Conservation (phyloP, 1,284 basidiomycete genomes). For the Apiotrichum laibachii region DNA sequence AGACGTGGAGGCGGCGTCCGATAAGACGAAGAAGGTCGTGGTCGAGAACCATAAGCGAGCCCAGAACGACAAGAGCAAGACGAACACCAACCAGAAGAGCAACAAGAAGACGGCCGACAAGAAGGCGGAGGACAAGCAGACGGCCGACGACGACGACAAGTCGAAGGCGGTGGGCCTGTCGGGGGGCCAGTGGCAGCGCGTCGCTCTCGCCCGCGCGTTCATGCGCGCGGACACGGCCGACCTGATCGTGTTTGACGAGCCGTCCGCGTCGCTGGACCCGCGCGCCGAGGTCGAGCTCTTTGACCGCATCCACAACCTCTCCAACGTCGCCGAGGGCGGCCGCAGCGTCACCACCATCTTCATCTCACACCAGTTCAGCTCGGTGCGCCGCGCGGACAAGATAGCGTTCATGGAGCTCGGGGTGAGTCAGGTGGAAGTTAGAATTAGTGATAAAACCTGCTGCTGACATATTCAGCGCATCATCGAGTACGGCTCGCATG, state of each 20-base stretch:
- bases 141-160: constrained; percentile 2
- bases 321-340: constrained; percentile 9
- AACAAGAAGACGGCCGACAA: neutral
- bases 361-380: constrained; percentile 69
- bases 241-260: constrained; percentile 67
- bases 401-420: constrained; percentile 81
- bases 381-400: constrained; percentile 28
- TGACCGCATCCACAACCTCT: constrained; percentile 40
- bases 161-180: constrained; percentile 11
- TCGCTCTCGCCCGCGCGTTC: constrained; percentile 76
- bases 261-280: constrained; percentile 65
- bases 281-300: constrained; percentile 74
- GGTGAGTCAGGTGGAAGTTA: constrained; percentile 55
- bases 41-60: neutral
- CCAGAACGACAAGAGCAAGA: neutral
- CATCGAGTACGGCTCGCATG: constrained; percentile 76
- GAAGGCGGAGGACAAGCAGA: neutral
- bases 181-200: constrained; percentile 69
- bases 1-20: no score
- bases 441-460: no score
- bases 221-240: constrained; percentile 75
- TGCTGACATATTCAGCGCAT: no score
- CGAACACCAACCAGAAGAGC: constrained; percentile 6
- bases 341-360: constrained; percentile 66
- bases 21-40: constrained; percentile 10